Conservation (phyloP, 345 rosid species). For the Dipteronia sinensis region DNA sequence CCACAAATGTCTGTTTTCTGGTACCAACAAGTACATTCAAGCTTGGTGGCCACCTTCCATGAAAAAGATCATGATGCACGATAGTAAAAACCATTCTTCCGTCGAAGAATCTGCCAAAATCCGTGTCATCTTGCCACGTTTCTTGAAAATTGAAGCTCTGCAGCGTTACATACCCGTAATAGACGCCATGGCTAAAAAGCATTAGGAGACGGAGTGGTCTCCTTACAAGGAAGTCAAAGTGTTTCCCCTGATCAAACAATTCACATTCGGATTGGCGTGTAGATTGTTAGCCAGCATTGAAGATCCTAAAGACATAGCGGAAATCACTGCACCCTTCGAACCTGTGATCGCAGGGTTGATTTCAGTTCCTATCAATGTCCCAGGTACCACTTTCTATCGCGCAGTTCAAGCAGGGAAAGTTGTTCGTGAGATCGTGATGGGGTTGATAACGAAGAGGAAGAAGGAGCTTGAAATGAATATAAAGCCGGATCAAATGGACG, state of each 20-base stretch:
- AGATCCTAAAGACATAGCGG: constrained; percentile 9
- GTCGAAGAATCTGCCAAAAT: constrained; percentile 22
- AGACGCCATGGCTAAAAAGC: constrained; percentile 39
- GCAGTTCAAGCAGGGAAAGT: constrained; percentile 28
- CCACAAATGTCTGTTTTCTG: constrained; percentile 33
- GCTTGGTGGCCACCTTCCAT: constrained; percentile 40
- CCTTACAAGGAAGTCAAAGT: constrained; percentile 27
- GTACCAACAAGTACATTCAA: constrained; percentile 34
- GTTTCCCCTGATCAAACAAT: constrained; percentile 31
- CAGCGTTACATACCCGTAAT: constrained; percentile 30
- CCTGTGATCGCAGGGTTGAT: constrained; percentile 26
- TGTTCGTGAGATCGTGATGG: constrained; percentile 21
- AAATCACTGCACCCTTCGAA: constrained; percentile 22
- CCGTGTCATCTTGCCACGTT: constrained; percentile 21
- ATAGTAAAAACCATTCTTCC: constrained; percentile 8
- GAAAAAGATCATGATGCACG: constrained; percentile 25
- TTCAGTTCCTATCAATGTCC: constrained; percentile 37
- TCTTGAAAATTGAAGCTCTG: constrained; percentile 29
- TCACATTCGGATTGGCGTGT: constrained; percentile 35
- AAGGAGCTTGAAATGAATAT: constrained; percentile 15
- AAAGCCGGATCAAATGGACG: constrained; percentile 3
- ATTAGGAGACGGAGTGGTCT: constrained; percentile 24
- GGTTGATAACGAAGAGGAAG: constrained; percentile 28
- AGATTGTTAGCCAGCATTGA: constrained; percentile 29
- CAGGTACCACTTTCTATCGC: constrained; percentile 24